Conservation (phyloP, 441 rosid genomes). For the Pelargonium cotyledonis region DNA sequence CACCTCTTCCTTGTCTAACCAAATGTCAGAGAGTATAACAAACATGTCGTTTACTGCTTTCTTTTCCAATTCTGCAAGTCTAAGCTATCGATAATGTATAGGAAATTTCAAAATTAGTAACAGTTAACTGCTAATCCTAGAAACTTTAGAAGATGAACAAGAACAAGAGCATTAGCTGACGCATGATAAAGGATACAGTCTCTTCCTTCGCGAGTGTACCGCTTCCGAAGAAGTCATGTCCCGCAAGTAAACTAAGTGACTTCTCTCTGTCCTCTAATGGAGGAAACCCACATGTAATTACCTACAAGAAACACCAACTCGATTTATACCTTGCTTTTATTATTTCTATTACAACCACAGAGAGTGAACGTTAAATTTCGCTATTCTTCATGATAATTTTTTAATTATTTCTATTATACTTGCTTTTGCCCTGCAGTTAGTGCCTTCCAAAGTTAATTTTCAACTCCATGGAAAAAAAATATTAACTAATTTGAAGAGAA, state of each 20-base stretch:
- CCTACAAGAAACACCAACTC: slow-evolving; percentile 33
- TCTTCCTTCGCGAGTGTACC: slow-evolving; percentile 69
- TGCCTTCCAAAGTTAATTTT: background rate
- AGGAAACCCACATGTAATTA: slow-evolving; percentile 88
- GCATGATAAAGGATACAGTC: slow-evolving; percentile 46
- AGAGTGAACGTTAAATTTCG: background rate
- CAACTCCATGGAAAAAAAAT: background rate
- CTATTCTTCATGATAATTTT: background rate
- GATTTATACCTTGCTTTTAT: background rate
- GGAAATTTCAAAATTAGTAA: slow-evolving; percentile 26
- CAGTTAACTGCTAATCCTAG: slow-evolving; percentile 6
- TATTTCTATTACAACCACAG: no score
- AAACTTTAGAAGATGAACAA: slow-evolving; percentile 10
- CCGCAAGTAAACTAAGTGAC: slow-evolving; percentile 56
- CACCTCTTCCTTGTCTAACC: slow-evolving; percentile 89
- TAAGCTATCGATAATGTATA: slow-evolving; percentile 45
- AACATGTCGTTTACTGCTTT: slow-evolving; percentile 71
- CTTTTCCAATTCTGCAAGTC: slow-evolving; percentile 56
- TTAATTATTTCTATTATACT: background rate
- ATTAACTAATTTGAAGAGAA: background rate
- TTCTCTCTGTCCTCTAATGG: slow-evolving; percentile 78
- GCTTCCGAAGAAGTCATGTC: slow-evolving; percentile 78
- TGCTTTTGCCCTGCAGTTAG: background rate
- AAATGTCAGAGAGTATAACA: slow-evolving; percentile 81
- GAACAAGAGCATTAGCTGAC: slow-evolving; percentile 5